phyloP scores from a whole-genome alignment of 176 grass and related monocot genomes.

The Paspalum notatum region DNA sequence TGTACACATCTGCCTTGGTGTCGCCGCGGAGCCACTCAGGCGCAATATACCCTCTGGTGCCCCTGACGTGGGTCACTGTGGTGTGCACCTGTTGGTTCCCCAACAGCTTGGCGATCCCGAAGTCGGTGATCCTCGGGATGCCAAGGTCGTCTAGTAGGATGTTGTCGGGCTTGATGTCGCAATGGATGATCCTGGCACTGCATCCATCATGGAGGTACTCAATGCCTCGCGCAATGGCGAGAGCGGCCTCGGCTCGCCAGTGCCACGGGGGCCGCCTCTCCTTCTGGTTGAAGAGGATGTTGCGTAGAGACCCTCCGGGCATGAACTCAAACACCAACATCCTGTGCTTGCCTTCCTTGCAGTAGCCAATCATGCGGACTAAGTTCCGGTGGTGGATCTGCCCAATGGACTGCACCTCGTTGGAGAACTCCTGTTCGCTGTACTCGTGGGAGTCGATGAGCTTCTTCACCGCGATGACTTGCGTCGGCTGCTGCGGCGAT shows the following conservation, averaged over 20 bases:
- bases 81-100: slow-evolving; percentile 19
- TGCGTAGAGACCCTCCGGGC: not conserved
- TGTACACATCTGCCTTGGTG: slow-evolving; percentile 57
- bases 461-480: slow-evolving; percentile 42
- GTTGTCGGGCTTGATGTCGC: slow-evolving; percentile 44
- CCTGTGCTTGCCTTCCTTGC: slow-evolving; percentile 35
- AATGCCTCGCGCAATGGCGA: slow-evolving; percentile 14
- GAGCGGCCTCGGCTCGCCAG: slow-evolving; percentile 26
- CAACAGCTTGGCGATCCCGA: slow-evolving; percentile 25
- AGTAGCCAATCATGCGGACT: slow-evolving; percentile 33
- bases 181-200: slow-evolving; percentile 20
- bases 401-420: slow-evolving; percentile 44
- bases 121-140: slow-evolving; percentile 26
- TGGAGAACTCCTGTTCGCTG: slow-evolving; percentile 30
- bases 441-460: slow-evolving; percentile 33
- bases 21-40: slow-evolving; percentile 37
- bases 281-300: not conserved
- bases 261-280: slow-evolving; percentile 7
- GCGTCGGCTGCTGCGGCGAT: not conserved
- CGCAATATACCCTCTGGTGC: slow-evolving; percentile 24
- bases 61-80: slow-evolving; percentile 26
- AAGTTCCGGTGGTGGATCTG: slow-evolving; percentile 48
- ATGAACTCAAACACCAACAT: slow-evolving; percentile 45
- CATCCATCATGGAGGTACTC: slow-evolving; percentile 42
- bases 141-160: not conserved